Percentiles rank a stretch among this genome's conserved stretches.
Conservation (phyloP, 2,329 filamentous ascomycete genomes). For the Clarireedia monteithiana region DNA sequence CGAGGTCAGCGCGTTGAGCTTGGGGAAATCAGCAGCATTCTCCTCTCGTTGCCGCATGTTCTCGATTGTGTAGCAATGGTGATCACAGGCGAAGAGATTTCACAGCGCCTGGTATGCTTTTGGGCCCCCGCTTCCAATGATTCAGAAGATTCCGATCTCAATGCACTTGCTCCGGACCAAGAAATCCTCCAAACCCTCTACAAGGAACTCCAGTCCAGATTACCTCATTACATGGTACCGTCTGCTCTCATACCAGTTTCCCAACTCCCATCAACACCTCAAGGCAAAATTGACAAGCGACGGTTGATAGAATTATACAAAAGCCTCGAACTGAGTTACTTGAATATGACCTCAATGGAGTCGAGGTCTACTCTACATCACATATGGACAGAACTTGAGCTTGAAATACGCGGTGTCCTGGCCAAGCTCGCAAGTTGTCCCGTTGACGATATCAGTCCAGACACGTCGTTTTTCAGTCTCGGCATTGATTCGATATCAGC, state of each 20-base stretch:
- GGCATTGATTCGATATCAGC: conserved; percentile 80
- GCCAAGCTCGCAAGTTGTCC: conserved; percentile 27
- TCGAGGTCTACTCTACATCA: conserved; percentile 15
- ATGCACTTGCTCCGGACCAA: conserved; percentile 32
- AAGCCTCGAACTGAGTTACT: conserved; percentile 35
- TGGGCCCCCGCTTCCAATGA: conserved; percentile 43
- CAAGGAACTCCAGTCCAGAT: conserved; percentile 40
- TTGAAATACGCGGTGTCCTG: conserved; percentile 40
- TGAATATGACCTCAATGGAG: conserved; percentile 32
- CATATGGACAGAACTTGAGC: conserved; percentile 48
- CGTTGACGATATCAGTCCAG: conserved; percentile 43
- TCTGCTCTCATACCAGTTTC: conserved; percentile 64
- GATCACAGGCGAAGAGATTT: conserved; percentile 32
- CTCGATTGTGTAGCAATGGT: conserved; percentile 59
- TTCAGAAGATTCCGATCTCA: background rate
- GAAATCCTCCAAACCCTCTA: conserved; percentile 42
- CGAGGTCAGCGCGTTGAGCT: conserved; percentile 75
- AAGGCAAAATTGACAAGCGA: conserved; percentile 65
- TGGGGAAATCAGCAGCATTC: conserved; percentile 60
- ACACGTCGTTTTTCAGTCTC: conserved; percentile 68
- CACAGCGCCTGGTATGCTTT: conserved; percentile 59
- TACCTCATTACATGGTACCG: conserved; percentile 77
- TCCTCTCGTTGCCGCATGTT: conserved; percentile 46
- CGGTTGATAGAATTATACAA: conserved; percentile 43
- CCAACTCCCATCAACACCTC: conserved; percentile 60